A percentile compares a stretch with the other conserved stretches of the same genome.
Conservation (phyloP, 805 yeast species). For the Lipomyces anomalus region DNA sequence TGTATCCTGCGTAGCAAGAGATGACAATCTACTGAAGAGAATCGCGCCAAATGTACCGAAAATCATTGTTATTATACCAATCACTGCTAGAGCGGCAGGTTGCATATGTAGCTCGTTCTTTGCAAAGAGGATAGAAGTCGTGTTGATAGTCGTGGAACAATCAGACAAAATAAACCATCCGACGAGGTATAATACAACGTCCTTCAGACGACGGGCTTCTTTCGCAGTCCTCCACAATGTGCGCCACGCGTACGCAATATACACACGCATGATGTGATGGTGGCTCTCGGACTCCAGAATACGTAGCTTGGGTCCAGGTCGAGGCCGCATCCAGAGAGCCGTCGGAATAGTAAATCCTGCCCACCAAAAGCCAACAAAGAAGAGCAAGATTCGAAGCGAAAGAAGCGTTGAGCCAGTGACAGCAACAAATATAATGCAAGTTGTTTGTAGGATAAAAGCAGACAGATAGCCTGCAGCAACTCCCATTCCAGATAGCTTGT, state of each 20-base stretch:
- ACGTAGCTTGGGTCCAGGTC: constrained; percentile 38
- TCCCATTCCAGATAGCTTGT: constrained; percentile 56
- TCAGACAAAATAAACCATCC: constrained; percentile 79
- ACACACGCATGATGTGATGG: constrained; percentile 22
- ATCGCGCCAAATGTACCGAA: constrained; percentile 67
- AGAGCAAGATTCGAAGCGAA: constrained; percentile 54
- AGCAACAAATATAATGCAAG: constrained; percentile 45
- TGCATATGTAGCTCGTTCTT: constrained; percentile 64
- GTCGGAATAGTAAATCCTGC: constrained; percentile 62
- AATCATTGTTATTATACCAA: constrained; percentile 61
- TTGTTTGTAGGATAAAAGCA: constrained; percentile 57
- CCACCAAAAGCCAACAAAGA: constrained; percentile 76
- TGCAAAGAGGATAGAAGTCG: constrained; percentile 73
- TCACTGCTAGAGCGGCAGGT: constrained; percentile 56
- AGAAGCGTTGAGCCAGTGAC: constrained; percentile 36
- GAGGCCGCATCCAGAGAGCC: constrained; percentile 41
- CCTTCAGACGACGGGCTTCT: constrained; percentile 55
- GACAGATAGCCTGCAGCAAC: constrained; percentile 66
- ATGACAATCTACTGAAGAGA: constrained; percentile 39
- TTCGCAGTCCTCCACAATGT: constrained; percentile 51
- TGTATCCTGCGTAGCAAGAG: constrained; percentile 26
- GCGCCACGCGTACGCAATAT: constrained; percentile 56
- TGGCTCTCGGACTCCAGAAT: constrained; percentile 17
- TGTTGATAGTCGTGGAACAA: constrained; percentile 69
- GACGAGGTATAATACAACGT: constrained; percentile 56